A percentile compares a stretch with the other conserved stretches of the same genome.
phyloP scores from a whole-genome alignment of 208 protist species.

The Trypanosoma avium region DNA sequence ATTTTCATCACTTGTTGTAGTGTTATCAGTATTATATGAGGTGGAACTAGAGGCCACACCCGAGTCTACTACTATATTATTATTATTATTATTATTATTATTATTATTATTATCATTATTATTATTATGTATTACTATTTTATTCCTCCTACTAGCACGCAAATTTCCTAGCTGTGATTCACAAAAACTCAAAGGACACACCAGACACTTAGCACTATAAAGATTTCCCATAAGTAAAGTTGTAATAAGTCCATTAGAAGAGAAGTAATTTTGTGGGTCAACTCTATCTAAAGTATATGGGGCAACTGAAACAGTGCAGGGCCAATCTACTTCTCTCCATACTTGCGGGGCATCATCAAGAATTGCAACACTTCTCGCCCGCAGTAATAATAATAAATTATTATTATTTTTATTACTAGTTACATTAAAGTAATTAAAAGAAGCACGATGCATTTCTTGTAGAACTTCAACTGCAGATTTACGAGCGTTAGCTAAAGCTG shows the following conservation, averaged over 20 bases:
- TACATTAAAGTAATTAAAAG: too few relatives aligned
- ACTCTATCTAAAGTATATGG: conserved; percentile 72
- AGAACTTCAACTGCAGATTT: conserved; percentile 27
- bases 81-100: background rate
- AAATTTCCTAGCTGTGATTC: too few relatives aligned
- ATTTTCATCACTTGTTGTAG: too few relatives aligned
- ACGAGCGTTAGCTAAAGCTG: conserved; percentile 1
- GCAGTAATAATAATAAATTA: background rate
- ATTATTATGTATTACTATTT: background rate
- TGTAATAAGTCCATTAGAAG: conserved; percentile 32
- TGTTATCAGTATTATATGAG: too few relatives aligned
- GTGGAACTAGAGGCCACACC: too few relatives aligned
- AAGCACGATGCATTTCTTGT: conserved; percentile 23
- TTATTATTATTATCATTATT: background rate
- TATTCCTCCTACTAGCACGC: background rate
- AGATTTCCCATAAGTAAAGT: conserved; percentile 50
- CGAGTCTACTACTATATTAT: background rate
- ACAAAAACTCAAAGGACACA: conserved; percentile 47
- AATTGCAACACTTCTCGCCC: conserved; percentile 56
- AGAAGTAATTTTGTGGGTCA: conserved; percentile 61
- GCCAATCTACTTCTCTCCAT: conserved; percentile 70
- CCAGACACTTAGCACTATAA: conserved; percentile 47
- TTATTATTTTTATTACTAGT: too few relatives aligned
- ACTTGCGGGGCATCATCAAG: conserved; percentile 79
- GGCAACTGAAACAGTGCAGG: conserved; percentile 47